phyloP scores from a whole-genome alignment of 352 stramenopile genomes.

The Discostella stelligera region DNA sequence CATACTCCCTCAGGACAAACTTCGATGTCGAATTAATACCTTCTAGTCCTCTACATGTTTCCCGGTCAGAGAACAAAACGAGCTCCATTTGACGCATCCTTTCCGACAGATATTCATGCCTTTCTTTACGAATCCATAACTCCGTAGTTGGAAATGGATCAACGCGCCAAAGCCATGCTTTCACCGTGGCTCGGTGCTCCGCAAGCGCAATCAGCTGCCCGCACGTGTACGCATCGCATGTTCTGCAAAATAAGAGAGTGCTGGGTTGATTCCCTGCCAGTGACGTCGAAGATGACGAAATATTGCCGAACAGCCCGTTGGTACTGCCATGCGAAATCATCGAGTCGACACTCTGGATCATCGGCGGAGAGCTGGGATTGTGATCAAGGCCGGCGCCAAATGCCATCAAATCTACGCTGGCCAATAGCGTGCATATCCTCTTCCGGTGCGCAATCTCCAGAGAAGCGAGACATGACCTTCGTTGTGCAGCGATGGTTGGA shows the following conservation, averaged over 20 bases:
- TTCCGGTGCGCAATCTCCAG: conserved; percentile 13
- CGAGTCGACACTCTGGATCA: conserved; percentile 34
- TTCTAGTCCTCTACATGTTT: neutral
- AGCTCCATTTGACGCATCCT: neutral
- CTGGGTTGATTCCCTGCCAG: conserved; percentile 61
- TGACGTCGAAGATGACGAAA: neutral
- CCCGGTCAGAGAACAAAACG: neutral
- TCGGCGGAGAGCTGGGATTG: conserved; percentile 20
- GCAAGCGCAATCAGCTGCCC: conserved; percentile 72
- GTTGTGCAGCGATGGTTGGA: conserved; percentile 18
- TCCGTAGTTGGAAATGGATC: conserved; percentile 58
- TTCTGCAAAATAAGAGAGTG: conserved; percentile 61
- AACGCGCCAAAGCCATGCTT: conserved; percentile 66
- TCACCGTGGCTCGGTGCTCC: conserved; percentile 70
- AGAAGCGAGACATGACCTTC: neutral
- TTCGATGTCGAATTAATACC: neutral
- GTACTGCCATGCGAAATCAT: conserved; percentile 36
- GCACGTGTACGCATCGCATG: conserved; percentile 72
- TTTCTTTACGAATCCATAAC: neutral
- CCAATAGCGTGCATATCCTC: conserved; percentile 59
- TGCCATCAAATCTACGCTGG: conserved; percentile 70
- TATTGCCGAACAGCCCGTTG: conserved; percentile 5
- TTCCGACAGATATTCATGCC: neutral
- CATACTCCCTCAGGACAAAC: neutral
- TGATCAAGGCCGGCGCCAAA: conserved; percentile 47